Evolutionary conservation across 176 grass and related monocot genomes (phyloP).

Genomic region (Pharus latifolius): DNA sequence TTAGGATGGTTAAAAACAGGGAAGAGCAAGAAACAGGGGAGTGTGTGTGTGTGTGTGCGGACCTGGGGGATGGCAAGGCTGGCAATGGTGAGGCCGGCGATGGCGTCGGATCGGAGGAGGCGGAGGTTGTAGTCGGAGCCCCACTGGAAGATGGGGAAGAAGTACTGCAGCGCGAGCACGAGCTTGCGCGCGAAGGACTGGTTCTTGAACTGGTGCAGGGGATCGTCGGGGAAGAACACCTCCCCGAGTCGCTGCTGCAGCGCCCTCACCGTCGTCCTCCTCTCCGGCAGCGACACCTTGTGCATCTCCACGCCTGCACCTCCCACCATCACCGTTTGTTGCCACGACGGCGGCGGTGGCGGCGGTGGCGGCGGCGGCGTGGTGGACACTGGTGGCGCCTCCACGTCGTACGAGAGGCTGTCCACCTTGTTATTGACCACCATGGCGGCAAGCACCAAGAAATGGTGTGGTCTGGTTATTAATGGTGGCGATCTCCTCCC

Average conservation of each 20-base stretch:
- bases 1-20: constrained; percentile 6
- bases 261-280: constrained; percentile 23
- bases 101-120: constrained; percentile 83
- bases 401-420: constrained; percentile 47
- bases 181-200: constrained; percentile 52
- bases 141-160: constrained; percentile 96
- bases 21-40: background rate
- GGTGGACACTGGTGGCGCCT: background rate
- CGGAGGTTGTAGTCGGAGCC: constrained; percentile 57
- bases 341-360: background rate
- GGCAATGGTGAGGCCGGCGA: constrained; percentile 97
- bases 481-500: no score
- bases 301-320: constrained; percentile 27
- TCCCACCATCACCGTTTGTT: background rate
- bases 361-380: background rate
- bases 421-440: constrained; percentile 55
- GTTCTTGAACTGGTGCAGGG: constrained; percentile 90
- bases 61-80: constrained; percentile 98
- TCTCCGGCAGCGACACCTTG: constrained; percentile 67
- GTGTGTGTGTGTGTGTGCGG: background rate
- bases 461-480: no score
- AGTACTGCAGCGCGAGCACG: constrained; percentile 63
- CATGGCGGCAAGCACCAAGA: constrained; percentile 19
- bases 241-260: constrained; percentile 55
- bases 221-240: constrained; percentile 96